Conservation (phyloP, 2,329 filamentous ascomycete species). For the Rachicladosporium sp. region DNA sequence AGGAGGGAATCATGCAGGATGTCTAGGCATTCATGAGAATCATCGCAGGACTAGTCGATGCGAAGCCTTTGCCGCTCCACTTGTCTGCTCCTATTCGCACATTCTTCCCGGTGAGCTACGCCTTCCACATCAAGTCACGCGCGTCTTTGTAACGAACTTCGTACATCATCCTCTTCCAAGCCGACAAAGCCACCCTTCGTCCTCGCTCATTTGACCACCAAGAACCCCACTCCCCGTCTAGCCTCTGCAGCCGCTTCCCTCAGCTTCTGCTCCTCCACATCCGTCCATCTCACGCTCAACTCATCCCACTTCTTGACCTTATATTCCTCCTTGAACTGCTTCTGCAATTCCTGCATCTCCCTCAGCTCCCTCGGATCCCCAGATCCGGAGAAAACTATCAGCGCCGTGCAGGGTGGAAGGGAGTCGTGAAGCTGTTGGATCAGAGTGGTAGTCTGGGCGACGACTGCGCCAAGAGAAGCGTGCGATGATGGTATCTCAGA, state of each 20-base stretch:
- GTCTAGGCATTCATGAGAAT: no score
- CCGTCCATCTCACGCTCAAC: conserved; percentile 51
- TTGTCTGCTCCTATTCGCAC: no score
- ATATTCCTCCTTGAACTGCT: conserved; percentile 45
- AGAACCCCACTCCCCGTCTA: conserved; percentile 46
- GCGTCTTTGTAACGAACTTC: no score
- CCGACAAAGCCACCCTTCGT: no score
- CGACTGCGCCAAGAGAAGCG: conserved; percentile 30
- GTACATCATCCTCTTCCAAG: no score
- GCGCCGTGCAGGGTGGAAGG: conserved; percentile 46
- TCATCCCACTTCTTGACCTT: conserved; percentile 51
- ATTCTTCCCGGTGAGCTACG: no score
- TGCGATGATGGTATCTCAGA: conserved; percentile 19
- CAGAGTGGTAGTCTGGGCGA: conserved; percentile 38
- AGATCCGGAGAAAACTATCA: conserved; percentile 53
- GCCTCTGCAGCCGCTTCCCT: conserved; percentile 44
- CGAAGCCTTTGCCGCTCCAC: no score
- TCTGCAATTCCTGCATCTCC: conserved; percentile 44
- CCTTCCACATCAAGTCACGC: no score
- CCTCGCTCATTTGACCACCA: conserved; percentile 41
- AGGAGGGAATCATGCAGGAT: no score
- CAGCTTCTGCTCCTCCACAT: conserved; percentile 49
- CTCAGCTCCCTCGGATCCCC: conserved; percentile 47
- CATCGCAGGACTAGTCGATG: no score
- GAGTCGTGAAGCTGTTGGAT: conserved; percentile 43